Evolutionary conservation across 768 basidiomycete genomes (phyloP).

Genomic region (Russula emetica): DNA sequence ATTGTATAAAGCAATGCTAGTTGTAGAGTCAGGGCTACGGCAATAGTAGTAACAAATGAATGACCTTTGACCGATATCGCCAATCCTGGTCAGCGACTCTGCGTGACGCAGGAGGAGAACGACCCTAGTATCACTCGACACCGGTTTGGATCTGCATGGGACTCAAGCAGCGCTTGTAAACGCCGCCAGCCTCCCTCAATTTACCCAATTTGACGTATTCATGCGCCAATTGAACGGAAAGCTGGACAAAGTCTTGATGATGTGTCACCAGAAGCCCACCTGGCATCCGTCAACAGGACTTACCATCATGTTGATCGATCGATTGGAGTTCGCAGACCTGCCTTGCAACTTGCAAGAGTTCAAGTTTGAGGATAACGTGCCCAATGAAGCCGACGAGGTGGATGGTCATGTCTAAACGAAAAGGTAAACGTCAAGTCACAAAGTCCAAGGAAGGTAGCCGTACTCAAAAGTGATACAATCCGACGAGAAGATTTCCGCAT

Average conservation of each 20-base stretch:
- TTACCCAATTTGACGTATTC: conserved; percentile 82
- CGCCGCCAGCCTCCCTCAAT: conserved; percentile 53
- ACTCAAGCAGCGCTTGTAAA: conserved; percentile 58
- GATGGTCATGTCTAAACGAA: conserved; percentile 20
- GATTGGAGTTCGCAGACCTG: conserved; percentile 17
- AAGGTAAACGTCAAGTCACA: not conserved
- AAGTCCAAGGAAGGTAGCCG: not conserved
- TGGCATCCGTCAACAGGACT: conserved; percentile 22
- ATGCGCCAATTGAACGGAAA: conserved; percentile 68
- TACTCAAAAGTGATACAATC: conserved; percentile 21
- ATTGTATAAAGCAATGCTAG: conserved; percentile 51
- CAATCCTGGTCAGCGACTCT: conserved; percentile 56
- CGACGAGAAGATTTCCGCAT: conserved; percentile 13
- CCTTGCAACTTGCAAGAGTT: conserved; percentile 24
- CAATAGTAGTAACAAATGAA: conserved; percentile 6
- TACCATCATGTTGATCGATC: conserved; percentile 45
- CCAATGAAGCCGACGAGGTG: conserved; percentile 27
- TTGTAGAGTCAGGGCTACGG: not conserved
- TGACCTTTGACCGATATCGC: conserved; percentile 59
- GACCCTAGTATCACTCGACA: conserved; percentile 50
- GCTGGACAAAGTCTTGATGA: conserved; percentile 52
- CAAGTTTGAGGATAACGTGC: conserved; percentile 25
- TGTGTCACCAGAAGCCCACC: not conserved
- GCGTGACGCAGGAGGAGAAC: conserved; percentile 62
- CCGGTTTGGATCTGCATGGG: conserved; percentile 41